A percentile compares a stretch with the other conserved stretches of the same genome.
Conservation (phyloP, 208 protist genomes). For the Herpetomonas samuelpessoai region DNA sequence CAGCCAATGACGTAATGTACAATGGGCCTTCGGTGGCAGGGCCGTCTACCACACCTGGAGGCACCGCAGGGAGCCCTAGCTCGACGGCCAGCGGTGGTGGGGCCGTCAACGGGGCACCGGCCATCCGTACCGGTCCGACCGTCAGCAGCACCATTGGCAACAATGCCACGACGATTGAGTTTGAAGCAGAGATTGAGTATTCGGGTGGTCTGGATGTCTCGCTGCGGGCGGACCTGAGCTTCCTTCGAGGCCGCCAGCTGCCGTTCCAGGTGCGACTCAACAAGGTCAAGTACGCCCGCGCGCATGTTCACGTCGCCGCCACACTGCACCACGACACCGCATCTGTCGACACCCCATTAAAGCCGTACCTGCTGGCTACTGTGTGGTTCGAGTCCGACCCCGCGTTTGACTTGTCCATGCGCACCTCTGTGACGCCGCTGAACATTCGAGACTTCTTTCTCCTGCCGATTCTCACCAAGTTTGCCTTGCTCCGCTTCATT, state of each 20-base stretch:
- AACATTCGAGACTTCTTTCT: slow-evolving; percentile 72
- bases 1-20: not conserved
- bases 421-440: slow-evolving; percentile 57
- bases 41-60: not conserved
- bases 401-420: slow-evolving; percentile 67
- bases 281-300: slow-evolving; percentile 34
- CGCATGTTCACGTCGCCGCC: slow-evolving; percentile 40
- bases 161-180: slow-evolving; percentile 32
- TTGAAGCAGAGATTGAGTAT: slow-evolving; percentile 84
- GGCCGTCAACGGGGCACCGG: not conserved
- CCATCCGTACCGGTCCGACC: not conserved
- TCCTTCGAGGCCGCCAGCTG: slow-evolving; percentile 67
- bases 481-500: slow-evolving; percentile 62
- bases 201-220: slow-evolving; percentile 57
- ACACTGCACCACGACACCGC: slow-evolving; percentile 59
- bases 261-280: slow-evolving; percentile 63
- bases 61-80: not conserved
- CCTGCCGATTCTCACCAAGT: slow-evolving; percentile 56
- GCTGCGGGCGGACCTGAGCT: slow-evolving; percentile 62
- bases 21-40: not conserved
- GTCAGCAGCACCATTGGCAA: not conserved
- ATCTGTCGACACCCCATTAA: slow-evolving; percentile 59
- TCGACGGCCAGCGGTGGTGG: not conserved
- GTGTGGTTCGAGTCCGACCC: slow-evolving; percentile 85
- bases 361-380: slow-evolving; percentile 59